A percentile compares a stretch with the other conserved stretches of the same genome.
Evolutionary conservation across 306 rosid species (phyloP).

Genomic region (Quercus berberidifolia): DNA sequence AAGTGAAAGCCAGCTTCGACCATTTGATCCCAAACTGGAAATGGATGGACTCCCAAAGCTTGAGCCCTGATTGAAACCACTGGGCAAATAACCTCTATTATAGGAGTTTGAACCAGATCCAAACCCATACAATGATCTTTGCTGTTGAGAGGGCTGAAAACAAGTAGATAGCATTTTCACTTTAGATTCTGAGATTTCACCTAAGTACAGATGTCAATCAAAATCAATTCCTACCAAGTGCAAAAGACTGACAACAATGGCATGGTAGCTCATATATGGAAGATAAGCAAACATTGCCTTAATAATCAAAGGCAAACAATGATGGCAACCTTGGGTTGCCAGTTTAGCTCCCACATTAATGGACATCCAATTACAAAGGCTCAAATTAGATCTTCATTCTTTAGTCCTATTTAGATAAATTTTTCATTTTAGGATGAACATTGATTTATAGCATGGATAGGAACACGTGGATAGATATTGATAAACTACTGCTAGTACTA

Average conservation of each 20-base stretch:
- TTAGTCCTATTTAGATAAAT: neutral
- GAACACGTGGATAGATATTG: too few species aligned
- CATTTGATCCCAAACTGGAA: constrained; percentile 34
- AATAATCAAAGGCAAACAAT: neutral
- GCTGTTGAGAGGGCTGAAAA: constrained; percentile 75
- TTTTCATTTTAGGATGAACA: neutral
- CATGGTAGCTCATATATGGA: neutral
- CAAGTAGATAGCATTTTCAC: constrained; percentile 14
- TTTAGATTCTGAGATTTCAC: neutral
- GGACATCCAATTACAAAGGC: neutral
- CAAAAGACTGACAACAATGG: constrained; percentile 2
- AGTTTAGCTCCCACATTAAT: neutral
- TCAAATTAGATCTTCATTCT: neutral
- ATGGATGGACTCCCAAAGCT: constrained; percentile 43
- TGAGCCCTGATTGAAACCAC: constrained; percentile 48
- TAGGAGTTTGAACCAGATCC: constrained; percentile 73
- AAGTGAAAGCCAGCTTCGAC: constrained; percentile 48
- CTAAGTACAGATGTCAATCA: neutral
- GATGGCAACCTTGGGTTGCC: neutral
- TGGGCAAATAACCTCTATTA: constrained; percentile 56
- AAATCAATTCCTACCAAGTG: constrained; percentile 5
- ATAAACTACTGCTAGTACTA: too few species aligned
- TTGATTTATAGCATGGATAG: neutral
- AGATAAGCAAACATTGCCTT: constrained; percentile 6
- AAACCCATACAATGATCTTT: constrained; percentile 56